A percentile compares a stretch with the other conserved stretches of the same genome.
Conservation (phyloP, 2,329 filamentous ascomycete species). For the Penicillium sp. region DNA sequence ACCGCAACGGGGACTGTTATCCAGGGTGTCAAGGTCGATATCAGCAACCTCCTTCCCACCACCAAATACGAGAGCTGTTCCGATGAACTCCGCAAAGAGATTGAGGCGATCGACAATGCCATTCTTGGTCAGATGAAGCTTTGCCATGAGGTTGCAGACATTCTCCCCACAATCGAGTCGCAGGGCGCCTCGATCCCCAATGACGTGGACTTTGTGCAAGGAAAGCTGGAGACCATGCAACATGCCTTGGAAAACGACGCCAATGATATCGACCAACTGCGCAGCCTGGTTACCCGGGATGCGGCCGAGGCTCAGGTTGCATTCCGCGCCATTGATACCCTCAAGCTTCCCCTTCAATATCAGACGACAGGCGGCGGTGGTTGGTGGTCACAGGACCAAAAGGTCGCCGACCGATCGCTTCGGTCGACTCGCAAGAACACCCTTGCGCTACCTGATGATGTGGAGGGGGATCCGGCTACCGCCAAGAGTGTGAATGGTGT, state of each 20-base stretch:
- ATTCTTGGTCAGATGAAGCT: constrained; percentile 78
- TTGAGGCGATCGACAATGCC: constrained; percentile 77
- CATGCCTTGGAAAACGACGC: constrained; percentile 68
- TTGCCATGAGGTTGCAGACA: constrained; percentile 76
- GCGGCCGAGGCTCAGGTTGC: constrained; percentile 72
- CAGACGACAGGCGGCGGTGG: constrained; percentile 56
- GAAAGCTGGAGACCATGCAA: constrained; percentile 68
- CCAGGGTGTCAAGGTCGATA: constrained; percentile 78
- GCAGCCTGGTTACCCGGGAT: constrained; percentile 67
- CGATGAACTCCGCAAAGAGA: constrained; percentile 77
- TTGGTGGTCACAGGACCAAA: constrained; percentile 51
- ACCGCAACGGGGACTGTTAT: constrained; percentile 50
- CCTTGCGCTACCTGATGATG: constrained; percentile 55
- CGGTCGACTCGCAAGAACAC: constrained; percentile 52
- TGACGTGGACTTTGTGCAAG: constrained; percentile 68
- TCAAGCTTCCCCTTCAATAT: constrained; percentile 71
- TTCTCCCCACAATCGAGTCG: constrained; percentile 67
- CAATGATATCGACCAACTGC: constrained; percentile 62
- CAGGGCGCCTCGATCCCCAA: constrained; percentile 69
- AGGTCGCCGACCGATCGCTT: constrained; percentile 46
- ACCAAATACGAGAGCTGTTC: constrained; percentile 91
- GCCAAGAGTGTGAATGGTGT: constrained; percentile 57
- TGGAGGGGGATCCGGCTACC: constrained; percentile 47
- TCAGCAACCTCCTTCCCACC: constrained; percentile 78
- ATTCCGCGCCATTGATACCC: constrained; percentile 75